Conservation (phyloP, 768 basidiomycete species). For the Albatrellus ellisii region DNA sequence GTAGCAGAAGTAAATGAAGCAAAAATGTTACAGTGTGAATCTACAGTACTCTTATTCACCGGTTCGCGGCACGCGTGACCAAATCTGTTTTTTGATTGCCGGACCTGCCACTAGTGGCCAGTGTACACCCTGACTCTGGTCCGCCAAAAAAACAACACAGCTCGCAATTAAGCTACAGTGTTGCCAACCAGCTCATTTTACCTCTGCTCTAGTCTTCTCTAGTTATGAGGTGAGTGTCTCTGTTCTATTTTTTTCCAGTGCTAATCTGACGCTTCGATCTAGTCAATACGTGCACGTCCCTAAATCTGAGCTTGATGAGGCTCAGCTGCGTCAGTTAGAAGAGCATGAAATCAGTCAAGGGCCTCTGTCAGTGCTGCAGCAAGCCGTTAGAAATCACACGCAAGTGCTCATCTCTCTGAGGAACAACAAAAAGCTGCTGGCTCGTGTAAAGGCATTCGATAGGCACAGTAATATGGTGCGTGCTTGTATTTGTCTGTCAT, state of each 20-base stretch:
- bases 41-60: too few species aligned
- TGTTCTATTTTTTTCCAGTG: too few species aligned
- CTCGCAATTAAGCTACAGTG: too few species aligned
- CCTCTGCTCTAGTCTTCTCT: neutral
- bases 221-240: conserved; percentile 11
- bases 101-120: too few species aligned
- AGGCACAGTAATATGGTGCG: conserved; percentile 96
- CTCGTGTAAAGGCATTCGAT: conserved; percentile 96
- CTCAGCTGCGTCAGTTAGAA: conserved; percentile 88
- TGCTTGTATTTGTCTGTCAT: conserved; percentile 7
- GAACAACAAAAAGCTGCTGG: conserved; percentile 96
- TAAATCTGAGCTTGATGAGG: conserved; percentile 95
- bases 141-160: too few species aligned
- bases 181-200: neutral
- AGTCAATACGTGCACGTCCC: conserved; percentile 97
- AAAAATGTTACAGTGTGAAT: too few species aligned
- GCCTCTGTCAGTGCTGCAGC: conserved; percentile 91
- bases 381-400: conserved; percentile 93
- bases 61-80: too few species aligned
- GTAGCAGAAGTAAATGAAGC: too few species aligned
- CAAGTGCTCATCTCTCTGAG: conserved; percentile 95
- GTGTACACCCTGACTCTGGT: too few species aligned
- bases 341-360: conserved; percentile 99
- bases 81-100: too few species aligned
- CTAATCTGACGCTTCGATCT: conserved; percentile 1